A percentile compares a stretch with the other conserved stretches of the same genome.
Evolutionary conservation across 2,329 filamentous ascomycete genomes (phyloP).

Genomic region (Fusarium stilboides): DNA sequence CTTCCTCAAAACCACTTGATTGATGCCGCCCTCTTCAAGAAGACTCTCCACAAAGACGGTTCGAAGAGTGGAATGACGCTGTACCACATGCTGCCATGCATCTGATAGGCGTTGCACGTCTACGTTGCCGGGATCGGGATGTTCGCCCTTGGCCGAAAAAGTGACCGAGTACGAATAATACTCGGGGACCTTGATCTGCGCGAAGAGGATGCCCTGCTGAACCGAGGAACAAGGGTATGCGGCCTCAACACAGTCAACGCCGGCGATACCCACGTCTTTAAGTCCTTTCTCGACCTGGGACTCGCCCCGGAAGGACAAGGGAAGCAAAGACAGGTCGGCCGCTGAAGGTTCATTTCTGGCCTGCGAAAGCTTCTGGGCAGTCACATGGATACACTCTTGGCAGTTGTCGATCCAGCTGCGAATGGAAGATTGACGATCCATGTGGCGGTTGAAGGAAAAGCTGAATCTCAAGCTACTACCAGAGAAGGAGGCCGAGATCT

Average conservation of each 20-base stretch:
- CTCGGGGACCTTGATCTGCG: conserved; percentile 33
- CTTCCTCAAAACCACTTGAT: conserved; percentile 43
- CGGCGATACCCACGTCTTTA: background rate
- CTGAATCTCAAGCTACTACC: conserved; percentile 3
- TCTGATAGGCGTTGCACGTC: conserved; percentile 20
- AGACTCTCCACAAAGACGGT: conserved; percentile 40
- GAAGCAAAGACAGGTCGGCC: conserved; percentile 26
- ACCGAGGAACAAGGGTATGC: conserved; percentile 43
- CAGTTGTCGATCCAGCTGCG: background rate
- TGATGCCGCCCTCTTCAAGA: conserved; percentile 18
- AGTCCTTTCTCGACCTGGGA: conserved; percentile 7
- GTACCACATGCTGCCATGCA: conserved; percentile 42
- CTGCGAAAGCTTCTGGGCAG: background rate
- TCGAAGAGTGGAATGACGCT: conserved; percentile 44
- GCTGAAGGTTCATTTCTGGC: background rate
- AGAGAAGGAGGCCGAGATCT: conserved; percentile 31
- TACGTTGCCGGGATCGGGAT: background rate
- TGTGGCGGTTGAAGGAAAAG: conserved; percentile 30
- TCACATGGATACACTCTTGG: background rate
- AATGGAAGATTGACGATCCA: conserved; percentile 8
- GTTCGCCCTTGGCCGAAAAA: conserved; percentile 8
- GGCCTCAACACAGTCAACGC: conserved; percentile 16
- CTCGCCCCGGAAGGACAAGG: conserved; percentile 2
- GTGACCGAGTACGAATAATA: conserved; percentile 45
- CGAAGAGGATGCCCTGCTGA: conserved; percentile 44